Evolutionary conservation across 495 filamentous ascomycete species (phyloP), one percentile per base, ranked within the genome.

Genomic region (Lichina pygmaea): DNA sequence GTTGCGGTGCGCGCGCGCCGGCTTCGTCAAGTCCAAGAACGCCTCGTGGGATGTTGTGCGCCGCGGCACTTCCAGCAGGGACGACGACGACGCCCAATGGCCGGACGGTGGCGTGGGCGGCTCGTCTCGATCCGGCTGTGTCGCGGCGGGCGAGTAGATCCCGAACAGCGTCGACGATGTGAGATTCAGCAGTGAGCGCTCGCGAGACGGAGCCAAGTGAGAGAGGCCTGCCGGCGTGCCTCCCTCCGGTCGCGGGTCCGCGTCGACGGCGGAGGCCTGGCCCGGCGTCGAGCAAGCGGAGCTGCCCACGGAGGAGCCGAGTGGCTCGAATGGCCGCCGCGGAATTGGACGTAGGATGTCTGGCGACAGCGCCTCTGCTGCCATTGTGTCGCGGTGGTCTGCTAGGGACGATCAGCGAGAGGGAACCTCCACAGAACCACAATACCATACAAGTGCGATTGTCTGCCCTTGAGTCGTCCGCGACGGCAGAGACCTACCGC

Each of bases 161-260:
- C 89, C 89, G 51, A 75, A 78, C 0, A 95, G 71, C 0, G 89
- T 93, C 3, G 81, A 81, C 11, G 79, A 75, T 31, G 85, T 93
- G 44, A 95, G 69, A 56, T 93, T 92, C 52, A 86, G 67, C 31
- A 81, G 67, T 3, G 85, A 93, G 44, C 74, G 71, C 32, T 76
- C 77, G 45, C 79, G 71, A 8, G 48, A 51, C 7, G 56, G 54
- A 16, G 57, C 24, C 24, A 4, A 24, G 24, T 24, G 24, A 24
- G 24, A 24, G 24, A 24, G 46, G 33, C 41, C 33, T 16, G n/a
- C 44, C 33, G 16, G 48, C 46, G 33, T 6, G 16, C 15, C n/a
- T 48, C 31, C 31, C 12, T 33, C 31, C 6, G 16, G 11, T 17
- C 10, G 11, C 42, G 16, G 16, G 24, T 24, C 24, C 40, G 46